Evolutionary conservation across 768 basidiomycete species (phyloP), one percentile per base, ranked within the genome.

Genomic region (Lentinus tigrinus): DNA sequence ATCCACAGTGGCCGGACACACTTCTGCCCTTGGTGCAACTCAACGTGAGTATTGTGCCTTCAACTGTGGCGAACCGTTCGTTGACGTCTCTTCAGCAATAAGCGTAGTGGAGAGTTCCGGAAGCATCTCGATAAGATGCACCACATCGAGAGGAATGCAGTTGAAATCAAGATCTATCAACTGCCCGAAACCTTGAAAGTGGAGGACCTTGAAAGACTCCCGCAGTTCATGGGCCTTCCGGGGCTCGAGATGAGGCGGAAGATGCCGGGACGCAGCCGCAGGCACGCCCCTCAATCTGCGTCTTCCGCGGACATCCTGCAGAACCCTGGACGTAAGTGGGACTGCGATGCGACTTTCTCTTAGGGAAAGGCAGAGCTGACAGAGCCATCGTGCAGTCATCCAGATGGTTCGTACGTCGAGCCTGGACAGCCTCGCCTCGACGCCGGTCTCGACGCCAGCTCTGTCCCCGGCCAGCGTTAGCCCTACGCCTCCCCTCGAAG

Each of bases 91-190:
- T 47, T 17, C 50, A 89, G 85, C 31, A 89, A 88, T 63, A 86
- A 87, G 67, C 85, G 88, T 51, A 78, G 78, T 26, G 81, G 83
- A 28, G 77, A 81, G 23, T 89, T 87, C 59, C 71, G 72, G 24
- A 67, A 69, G 3, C 87, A 89, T 69, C 67, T 89, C 48, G 70
- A 65, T 38, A 36, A 46, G 39, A 11, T 31, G 7, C 50, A 38
- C 37, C 39, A 52, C 37, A 1, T 52, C 21, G 11, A 46, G 43
- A 44, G 19, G n/a, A 44, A 7, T 5, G 40, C 6, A 19, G 3
- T 46, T 1, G 43, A 46, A 5, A 1, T 46, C 19, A 9, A 46
- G 10, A 3, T 24, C 9, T 46, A 23, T 9, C 13, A 9, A 23
- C 4, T 46, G 6, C 43, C 43, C 21, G 21, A 2, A 5, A 5